Base-by-base conservation (phyloP, 2,329 filamentous ascomycete species). In the Pseudocercospora vitis region DNA sequence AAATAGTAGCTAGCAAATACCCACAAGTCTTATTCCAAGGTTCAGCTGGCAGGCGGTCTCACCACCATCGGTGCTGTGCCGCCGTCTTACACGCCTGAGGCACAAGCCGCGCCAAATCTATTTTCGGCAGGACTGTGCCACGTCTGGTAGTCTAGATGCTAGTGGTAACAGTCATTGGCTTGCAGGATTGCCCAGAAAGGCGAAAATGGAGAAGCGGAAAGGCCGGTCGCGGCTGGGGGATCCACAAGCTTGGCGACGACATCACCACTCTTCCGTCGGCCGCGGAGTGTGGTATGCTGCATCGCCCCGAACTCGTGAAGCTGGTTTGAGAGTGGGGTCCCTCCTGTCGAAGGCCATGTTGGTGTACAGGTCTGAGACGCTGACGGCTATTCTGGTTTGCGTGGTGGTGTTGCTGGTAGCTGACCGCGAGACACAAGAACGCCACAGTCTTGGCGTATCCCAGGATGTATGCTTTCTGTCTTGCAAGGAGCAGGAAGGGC, bases 361-460 rank as follows among this genome's bases (percentile, higher is more conserved):
- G 37, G n/a, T 21, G 19, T 24, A 21, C 18, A 9, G 18, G 18
- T 18, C 3, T 40, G 18, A 5, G 7, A 40, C 18, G 21, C 37
- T 24, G 37, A 24, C 37, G 37, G 19, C 37, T 42, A 42, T 42
- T 42, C 37, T 42, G 37, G 21, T 18, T 21, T 11, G 37, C 37
- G 37, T 26, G 6, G 37, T 42, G 18, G 12, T 19, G 16, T 23
- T 19, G 37, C 19, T 6, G 33, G 37, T 21, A 42, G 37, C 37
- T 42, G 37, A 42, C 37, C 7, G 37, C 37, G 37, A 42, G 37
- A 42, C 37, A 42, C 37, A 42, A 42, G 19, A 42, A 42, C 37
- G 37, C 37, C 37, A 42, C 37, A 24, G 21, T 42, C 37, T 42
- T 42, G 37, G 37, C 37, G 12, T 6, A 21, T 42, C 18, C 18